Evolutionary conservation across 345 rosid species (phyloP).

Genomic region (Cochlearia excelsa): DNA sequence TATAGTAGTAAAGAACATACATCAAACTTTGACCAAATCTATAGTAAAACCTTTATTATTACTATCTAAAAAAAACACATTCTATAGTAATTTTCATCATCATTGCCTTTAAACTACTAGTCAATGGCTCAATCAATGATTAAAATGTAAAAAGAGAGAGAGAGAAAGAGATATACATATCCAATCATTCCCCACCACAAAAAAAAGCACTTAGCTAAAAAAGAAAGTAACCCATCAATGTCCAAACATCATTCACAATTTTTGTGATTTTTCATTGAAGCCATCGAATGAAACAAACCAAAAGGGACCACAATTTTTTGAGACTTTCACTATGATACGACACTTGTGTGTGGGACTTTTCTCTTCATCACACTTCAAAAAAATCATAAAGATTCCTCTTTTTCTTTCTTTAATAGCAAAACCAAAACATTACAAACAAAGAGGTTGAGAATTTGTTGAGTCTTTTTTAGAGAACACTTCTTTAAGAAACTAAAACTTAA

Average conservation of each 20-base stretch:
- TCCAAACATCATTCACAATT: conserved; percentile 35
- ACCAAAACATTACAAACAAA: background rate
- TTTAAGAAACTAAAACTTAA: background rate
- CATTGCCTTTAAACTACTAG: conserved; percentile 31
- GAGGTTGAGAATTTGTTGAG: background rate
- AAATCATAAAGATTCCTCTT: background rate
- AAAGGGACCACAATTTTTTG: conserved; percentile 28
- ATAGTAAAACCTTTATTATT: background rate
- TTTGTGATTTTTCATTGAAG: conserved; percentile 31
- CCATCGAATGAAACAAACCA: conserved; percentile 35
- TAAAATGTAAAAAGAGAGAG: conserved; percentile 19
- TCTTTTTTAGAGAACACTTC: background rate
- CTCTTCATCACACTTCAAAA: conserved; percentile 8
- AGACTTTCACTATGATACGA: conserved; percentile 31
- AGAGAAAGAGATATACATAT: background rate
- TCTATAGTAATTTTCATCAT: conserved; percentile 15
- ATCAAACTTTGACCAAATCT: conserved; percentile 21
- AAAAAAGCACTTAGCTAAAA: conserved; percentile 29
- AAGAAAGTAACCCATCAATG: conserved; percentile 26
- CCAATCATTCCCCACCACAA: conserved; percentile 26
- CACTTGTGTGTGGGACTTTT: conserved; percentile 29
- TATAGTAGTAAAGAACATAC: conserved; percentile 5
- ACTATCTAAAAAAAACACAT: conserved; percentile 16
- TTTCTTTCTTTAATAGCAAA: conserved; percentile 17
- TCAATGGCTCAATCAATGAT: conserved; percentile 19